phyloP scores from a whole-genome alignment of 225 moss, liverwort and hornwort genomes.

The Pseudoscleropodium purum region DNA sequence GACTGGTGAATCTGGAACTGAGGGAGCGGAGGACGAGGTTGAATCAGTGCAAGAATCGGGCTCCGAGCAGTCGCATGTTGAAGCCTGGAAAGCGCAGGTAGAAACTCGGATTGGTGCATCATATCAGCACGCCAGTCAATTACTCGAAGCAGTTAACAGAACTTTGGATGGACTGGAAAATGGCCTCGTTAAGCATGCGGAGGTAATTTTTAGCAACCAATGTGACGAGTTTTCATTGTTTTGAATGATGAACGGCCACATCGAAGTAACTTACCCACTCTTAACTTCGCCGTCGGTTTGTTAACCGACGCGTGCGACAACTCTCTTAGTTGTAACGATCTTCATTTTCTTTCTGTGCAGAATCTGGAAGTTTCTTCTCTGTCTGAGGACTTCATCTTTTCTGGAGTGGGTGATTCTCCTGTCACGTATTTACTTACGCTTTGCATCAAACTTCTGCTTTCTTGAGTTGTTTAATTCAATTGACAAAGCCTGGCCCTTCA shows the following conservation, averaged over 20 bases:
- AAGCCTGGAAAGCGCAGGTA: conserved; percentile 26
- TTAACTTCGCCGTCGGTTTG: not conserved
- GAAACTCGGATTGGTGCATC: conserved; percentile 27
- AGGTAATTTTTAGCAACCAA: conserved; percentile 7
- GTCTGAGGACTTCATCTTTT: conserved; percentile 18
- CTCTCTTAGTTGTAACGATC: not conserved
- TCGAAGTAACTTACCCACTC: not conserved
- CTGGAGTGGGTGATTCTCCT: conserved; percentile 58
- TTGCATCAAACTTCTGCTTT: conserved; percentile 1
- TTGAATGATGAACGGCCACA: not conserved
- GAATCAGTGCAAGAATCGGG: conserved; percentile 1
- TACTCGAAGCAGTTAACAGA: conserved; percentile 40
- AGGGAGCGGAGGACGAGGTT: conserved; percentile 4
- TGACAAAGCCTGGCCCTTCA: not conserved
- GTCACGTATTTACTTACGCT: conserved; percentile 18
- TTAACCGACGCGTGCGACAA: not conserved
- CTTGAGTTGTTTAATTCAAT: not conserved
- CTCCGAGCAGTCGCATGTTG: conserved; percentile 9
- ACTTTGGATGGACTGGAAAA: conserved; percentile 47
- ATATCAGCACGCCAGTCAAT: conserved; percentile 37
- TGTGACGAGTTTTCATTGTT: not conserved
- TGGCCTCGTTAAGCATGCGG: conserved; percentile 42
- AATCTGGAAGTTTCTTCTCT: conserved; percentile 39
- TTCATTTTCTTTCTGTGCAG: conserved; percentile 12
- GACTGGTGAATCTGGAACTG: not conserved